Conservation (phyloP, 345 rosid genomes). For the Capsella bursapastoris region DNA sequence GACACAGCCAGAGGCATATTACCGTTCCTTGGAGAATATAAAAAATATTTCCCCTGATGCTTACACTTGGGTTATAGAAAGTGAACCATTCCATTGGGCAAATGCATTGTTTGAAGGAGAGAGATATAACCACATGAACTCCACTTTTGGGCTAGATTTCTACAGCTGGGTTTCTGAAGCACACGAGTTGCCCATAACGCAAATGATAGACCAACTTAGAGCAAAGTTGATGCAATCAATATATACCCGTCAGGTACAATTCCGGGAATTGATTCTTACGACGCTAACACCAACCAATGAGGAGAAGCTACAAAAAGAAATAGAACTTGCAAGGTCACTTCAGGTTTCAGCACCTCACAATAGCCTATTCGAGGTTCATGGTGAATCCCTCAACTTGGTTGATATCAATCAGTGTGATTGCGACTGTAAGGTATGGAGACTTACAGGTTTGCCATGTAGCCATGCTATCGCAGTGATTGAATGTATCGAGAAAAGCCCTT, state of each 20-base stretch:
- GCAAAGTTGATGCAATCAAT: constrained; percentile 85
- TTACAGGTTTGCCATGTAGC: constrained; percentile 78
- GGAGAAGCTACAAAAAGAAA: constrained; percentile 71
- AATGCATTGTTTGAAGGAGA: constrained; percentile 74
- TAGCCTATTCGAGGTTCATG: constrained; percentile 70
- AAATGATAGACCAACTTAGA: constrained; percentile 70
- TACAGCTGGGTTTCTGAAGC: constrained; percentile 91
- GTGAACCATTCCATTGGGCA: constrained; percentile 93
- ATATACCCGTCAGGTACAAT: constrained; percentile 66
- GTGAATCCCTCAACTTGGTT: constrained; percentile 64
- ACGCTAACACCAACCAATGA: constrained; percentile 75
- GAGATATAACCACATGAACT: constrained; percentile 75
- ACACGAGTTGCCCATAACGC: constrained; percentile 86
- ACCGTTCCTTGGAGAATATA: constrained; percentile 63
- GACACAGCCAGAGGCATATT: constrained; percentile 62
- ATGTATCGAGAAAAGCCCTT: constrained; percentile 65
- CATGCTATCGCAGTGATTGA: constrained; percentile 75
- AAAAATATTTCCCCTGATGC: constrained; percentile 81
- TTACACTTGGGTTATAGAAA: constrained; percentile 75
- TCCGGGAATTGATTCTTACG: constrained; percentile 63
- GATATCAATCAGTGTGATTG: constrained; percentile 76
- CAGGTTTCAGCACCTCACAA: constrained; percentile 59
- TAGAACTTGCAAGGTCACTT: constrained; percentile 52
- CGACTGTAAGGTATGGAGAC: constrained; percentile 78
- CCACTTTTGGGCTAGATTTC: constrained; percentile 77